phyloP scores from a whole-genome alignment of 192 early-diverging fungal species.

The Backusella tarrabulga region DNA sequence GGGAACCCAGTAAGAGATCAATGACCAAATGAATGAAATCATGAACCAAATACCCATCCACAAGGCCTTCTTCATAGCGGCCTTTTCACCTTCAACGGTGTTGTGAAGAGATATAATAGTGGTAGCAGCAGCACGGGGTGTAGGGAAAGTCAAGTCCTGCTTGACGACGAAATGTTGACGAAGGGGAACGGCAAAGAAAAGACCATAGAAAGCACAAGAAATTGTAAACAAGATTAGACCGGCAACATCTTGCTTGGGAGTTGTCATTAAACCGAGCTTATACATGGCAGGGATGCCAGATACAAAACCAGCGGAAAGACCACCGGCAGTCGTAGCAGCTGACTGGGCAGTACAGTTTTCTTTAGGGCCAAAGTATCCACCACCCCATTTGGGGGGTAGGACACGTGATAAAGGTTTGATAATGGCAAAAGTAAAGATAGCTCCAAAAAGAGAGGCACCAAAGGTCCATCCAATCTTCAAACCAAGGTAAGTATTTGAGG shows the following conservation, averaged over 20 bases:
- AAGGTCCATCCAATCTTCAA: constrained; percentile 63
- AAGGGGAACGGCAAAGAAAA: constrained; percentile 72
- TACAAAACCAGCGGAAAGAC: constrained; percentile 58
- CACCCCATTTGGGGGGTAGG: constrained; percentile 35
- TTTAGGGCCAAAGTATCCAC: constrained; percentile 65
- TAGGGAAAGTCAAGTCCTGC: constrained; percentile 66
- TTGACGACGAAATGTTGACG: constrained; percentile 66
- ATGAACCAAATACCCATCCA: constrained; percentile 48
- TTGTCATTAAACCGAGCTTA: constrained; percentile 55
- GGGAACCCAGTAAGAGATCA: constrained; percentile 52
- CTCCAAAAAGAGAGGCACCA: constrained; percentile 53
- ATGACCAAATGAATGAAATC: constrained; percentile 43
- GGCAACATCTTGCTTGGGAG: constrained; percentile 47
- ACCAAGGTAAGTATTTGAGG: constrained; percentile 71
- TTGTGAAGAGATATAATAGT: constrained; percentile 61
- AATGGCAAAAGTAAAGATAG: constrained; percentile 61
- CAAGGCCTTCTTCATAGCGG: constrained; percentile 50
- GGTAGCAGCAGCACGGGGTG: constrained; percentile 60
- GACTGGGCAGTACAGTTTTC: constrained; percentile 69
- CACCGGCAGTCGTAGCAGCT: constrained; percentile 69
- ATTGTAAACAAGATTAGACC: constrained; percentile 54
- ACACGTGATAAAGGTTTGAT: constrained; percentile 50
- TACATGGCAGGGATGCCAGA: constrained; percentile 72
- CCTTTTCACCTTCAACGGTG: constrained; percentile 41
- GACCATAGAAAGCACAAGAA: constrained; percentile 62